These are phyloP conservation scores for Yarrowia bubula DNA, from an alignment of 805 yeast genomes.

Conservation along the genomic window DNA sequence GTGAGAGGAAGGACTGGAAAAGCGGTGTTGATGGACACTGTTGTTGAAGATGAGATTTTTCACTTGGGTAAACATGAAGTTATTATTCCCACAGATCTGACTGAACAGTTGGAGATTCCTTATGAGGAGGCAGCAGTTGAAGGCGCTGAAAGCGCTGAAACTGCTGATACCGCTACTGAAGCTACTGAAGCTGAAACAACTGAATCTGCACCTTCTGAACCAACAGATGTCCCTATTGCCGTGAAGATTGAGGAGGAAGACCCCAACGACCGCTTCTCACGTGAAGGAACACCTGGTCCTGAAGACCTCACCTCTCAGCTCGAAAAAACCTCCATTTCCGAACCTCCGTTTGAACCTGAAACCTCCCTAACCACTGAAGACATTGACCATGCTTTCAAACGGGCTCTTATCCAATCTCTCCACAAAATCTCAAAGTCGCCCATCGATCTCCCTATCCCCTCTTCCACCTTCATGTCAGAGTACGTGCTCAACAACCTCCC, in stretches of 20 bases:
- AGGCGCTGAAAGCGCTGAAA: background rate
- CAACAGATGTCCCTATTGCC: no score
- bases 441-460: constrained; percentile 61
- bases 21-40: constrained; percentile 73
- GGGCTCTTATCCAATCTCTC: constrained; percentile 69
- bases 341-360: constrained; percentile 29
- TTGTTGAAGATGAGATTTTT: constrained; percentile 62
- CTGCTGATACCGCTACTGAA: background rate
- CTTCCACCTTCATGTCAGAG: constrained; percentile 73
- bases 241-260: background rate
- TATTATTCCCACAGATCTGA: constrained; percentile 45
- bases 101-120: constrained; percentile 28
- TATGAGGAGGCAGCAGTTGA: constrained; percentile 26
- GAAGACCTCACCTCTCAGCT: background rate
- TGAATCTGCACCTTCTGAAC: no score
- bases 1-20: constrained; percentile 71
- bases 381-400: constrained; percentile 68
- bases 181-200: background rate
- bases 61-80: constrained; percentile 50
- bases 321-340: background rate
- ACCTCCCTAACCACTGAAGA: constrained; percentile 35
- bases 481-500: constrained; percentile 75
- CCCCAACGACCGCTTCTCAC: background rate
- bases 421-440: constrained; percentile 43
- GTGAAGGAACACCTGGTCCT: constrained; percentile 2